Base-by-base conservation (phyloP, 768 basidiomycete genomes). In the Suillus lakei region DNA sequence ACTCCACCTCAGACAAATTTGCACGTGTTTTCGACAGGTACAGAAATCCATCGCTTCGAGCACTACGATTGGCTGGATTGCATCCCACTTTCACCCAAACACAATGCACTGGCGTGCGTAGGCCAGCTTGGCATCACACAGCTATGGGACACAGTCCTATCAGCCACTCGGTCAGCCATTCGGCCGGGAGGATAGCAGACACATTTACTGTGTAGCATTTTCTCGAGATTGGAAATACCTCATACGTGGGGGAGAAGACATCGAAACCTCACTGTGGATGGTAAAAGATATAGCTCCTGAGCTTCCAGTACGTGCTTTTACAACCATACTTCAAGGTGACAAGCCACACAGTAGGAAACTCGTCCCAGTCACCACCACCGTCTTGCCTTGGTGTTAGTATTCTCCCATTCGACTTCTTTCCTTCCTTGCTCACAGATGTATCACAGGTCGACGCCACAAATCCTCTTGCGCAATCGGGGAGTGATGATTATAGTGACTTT, bases 41-140 rank as follows among this genome's bases (percentile, higher is more conserved):
- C 5, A 5, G 30, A 21, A 12, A 30, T 54, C 13, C 32, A 54
- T n/a, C 32, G 16, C 21, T 55, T 55, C 12, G 54, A 55, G 30
- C 54, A 55, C 21, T 12, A 34, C n/a, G 48, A 50, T 28, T 50
- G n/a, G n/a, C n/a, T 56, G 13, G 23, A 56, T 56, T 56, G 36
- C 23, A 13, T 56, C 36, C 15, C 55, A 15, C 55, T 56, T 56
- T 38, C 55, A 56, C 55, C 36, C 23, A 23, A 55, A 55, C 32
- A 55, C 12, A 36, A 36, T 23, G n/a, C 36, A 34, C 34, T 55
- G 34, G 54, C 54, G 10, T 55, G 54, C 34, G 54, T 55, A 13
- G 54, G 54, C 12, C 2, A n/a, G n/a, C 4, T 18, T 32, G 4
- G 34, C 5, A 15, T 23, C 38, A 23, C 34, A 38, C 32, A 55